Percentiles rank a stretch among this genome's conserved stretches.
phyloP scores from a whole-genome alignment of 106 monocot genomes.

The Ottelia alismoides region DNA sequence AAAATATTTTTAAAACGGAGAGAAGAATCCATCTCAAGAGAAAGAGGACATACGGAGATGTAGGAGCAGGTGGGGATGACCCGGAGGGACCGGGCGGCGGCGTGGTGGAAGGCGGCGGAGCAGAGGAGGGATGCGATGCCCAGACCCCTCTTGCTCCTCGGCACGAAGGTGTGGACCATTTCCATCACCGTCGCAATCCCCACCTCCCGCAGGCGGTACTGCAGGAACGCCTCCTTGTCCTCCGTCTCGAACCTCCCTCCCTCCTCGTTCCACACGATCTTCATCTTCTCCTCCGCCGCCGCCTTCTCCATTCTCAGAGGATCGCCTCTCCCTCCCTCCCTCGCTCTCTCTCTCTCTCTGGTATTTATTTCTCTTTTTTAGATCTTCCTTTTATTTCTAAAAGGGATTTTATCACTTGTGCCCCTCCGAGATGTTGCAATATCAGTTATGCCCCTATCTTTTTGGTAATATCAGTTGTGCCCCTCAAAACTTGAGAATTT shows the following conservation, averaged over 20 bases:
- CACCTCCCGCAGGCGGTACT: slow-evolving; percentile 32
- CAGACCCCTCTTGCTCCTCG: slow-evolving; percentile 56
- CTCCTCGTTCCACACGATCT: slow-evolving; percentile 64
- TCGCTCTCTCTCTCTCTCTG: neutral
- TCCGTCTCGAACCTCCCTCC: slow-evolving; percentile 66
- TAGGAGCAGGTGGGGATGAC: slow-evolving; percentile 91
- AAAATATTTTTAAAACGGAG: no score
- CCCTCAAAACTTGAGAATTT: no score
- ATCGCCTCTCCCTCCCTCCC: neutral
- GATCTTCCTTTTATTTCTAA: no score
- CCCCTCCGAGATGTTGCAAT: no score
- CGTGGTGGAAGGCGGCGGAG: slow-evolving; percentile 69
- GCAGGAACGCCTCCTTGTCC: slow-evolving; percentile 71
- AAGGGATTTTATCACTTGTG: no score
- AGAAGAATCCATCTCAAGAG: no score
- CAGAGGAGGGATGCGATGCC: slow-evolving; percentile 66
- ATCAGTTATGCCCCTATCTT: no score
- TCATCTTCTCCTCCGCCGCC: neutral
- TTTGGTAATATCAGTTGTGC: no score
- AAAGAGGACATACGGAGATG: slow-evolving; percentile 81
- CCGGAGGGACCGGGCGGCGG: slow-evolving; percentile 32
- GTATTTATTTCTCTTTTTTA: no score
- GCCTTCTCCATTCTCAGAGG: slow-evolving; percentile 7
- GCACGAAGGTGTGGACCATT: slow-evolving; percentile 81
- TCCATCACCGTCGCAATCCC: slow-evolving; percentile 31